Evolutionary conservation across 164 flowering plant genomes (phyloP).

Genomic region (grape (Vitis vinifera)): DNA sequence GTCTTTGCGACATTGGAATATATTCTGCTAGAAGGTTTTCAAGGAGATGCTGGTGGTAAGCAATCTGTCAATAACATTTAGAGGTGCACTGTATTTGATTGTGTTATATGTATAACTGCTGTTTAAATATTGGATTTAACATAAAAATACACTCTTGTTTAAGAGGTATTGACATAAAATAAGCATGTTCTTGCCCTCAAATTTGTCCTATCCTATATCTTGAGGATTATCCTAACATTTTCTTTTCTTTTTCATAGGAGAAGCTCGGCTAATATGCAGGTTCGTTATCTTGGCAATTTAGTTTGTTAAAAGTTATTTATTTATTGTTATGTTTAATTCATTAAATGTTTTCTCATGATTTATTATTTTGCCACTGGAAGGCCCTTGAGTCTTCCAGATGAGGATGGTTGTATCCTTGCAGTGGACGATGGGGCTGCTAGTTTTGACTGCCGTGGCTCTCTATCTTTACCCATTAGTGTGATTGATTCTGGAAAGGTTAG

Average conservation of each 20-base stretch:
- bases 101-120: background rate
- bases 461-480: constrained; percentile 63
- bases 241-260: constrained; percentile 40
- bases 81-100: background rate
- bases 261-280: constrained; percentile 80
- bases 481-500: constrained; percentile 73
- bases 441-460: constrained; percentile 46
- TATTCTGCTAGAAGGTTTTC: constrained; percentile 68
- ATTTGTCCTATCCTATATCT: background rate
- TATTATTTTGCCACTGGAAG: constrained; percentile 27
- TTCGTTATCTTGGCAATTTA: constrained; percentile 11
- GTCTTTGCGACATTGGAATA: constrained; percentile 71
- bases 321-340: background rate
- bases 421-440: constrained; percentile 23
- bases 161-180: background rate
- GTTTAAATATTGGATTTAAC: background rate
- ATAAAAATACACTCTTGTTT: background rate
- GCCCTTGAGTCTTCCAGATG: constrained; percentile 47
- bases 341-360: background rate
- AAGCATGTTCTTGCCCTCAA: too few species aligned
- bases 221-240: background rate
- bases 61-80: constrained; percentile 1
- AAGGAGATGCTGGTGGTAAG: constrained; percentile 80
- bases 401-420: constrained; percentile 45
- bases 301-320: background rate